These are phyloP conservation scores for Malus hybrid DNA, from an alignment of 331 rosid genomes.

Conservation along the genomic window DNA sequence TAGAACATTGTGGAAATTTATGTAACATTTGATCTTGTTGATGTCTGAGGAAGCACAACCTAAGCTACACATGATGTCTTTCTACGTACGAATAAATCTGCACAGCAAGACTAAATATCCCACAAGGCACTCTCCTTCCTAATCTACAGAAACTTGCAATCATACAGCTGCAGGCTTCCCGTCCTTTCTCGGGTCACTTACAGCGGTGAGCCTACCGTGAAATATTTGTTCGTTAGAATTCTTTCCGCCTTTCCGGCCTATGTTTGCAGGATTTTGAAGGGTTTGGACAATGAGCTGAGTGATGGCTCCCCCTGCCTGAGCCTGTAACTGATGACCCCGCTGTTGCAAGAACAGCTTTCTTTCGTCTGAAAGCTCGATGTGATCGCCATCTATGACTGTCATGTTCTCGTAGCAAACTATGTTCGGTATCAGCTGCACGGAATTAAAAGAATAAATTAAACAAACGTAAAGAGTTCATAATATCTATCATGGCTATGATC, in stretches of 20 bases:
- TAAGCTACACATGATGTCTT: background rate
- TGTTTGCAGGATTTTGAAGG: slow-evolving; percentile 12
- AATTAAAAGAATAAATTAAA: slow-evolving; percentile 7
- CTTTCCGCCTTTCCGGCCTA: slow-evolving; percentile 33
- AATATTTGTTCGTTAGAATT: slow-evolving; percentile 7
- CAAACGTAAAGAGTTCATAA: background rate
- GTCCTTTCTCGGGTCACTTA: slow-evolving; percentile 80
- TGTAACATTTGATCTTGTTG: background rate
- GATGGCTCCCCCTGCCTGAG: slow-evolving; percentile 32
- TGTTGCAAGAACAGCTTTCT: slow-evolving; percentile 45
- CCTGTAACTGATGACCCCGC: slow-evolving; percentile 55
- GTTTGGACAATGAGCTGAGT: slow-evolving; percentile 69
- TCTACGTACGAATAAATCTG: background rate
- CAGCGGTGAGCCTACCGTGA: slow-evolving; percentile 63
- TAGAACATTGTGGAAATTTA: too few species aligned
- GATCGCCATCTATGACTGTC: slow-evolving; percentile 53
- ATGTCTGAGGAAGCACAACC: background rate
- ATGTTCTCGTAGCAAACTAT: slow-evolving; percentile 54
- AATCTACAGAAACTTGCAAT: background rate
- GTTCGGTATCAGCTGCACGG: slow-evolving; percentile 73
- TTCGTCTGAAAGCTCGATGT: slow-evolving; percentile 54
- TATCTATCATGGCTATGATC: background rate
- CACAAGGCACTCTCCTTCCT: background rate
- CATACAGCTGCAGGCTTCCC: slow-evolving; percentile 69
- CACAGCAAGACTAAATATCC: background rate